These are phyloP conservation scores for Malus hybrid DNA, from an alignment of 331 rosid genomes.

Conservation along the genomic window DNA sequence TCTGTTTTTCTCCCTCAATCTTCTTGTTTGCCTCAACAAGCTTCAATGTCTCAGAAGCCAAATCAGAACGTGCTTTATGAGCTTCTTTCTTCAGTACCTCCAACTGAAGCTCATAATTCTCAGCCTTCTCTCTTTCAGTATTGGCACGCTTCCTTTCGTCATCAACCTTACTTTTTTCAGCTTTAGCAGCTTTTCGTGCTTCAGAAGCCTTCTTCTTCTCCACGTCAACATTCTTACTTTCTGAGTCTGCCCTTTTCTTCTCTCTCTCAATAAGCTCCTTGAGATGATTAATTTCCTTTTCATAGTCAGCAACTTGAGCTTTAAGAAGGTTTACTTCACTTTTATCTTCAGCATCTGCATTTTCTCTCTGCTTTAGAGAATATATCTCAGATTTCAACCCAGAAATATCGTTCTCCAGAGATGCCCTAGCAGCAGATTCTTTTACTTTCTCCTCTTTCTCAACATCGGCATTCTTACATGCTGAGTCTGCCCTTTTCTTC, in stretches of 20 bases:
- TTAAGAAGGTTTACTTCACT: conserved; percentile 37
- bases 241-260: conserved; percentile 50
- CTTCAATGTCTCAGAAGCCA: conserved; percentile 34
- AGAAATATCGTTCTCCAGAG: conserved; percentile 42
- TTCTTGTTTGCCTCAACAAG: conserved; percentile 38
- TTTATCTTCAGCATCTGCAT: conserved; percentile 17
- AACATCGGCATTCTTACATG: conserved; percentile 41
- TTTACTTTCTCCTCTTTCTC: conserved; percentile 36
- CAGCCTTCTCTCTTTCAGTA: conserved; percentile 41
- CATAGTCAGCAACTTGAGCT: conserved; percentile 37
- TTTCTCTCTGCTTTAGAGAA: conserved; percentile 30
- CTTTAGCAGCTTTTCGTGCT: conserved; percentile 36
- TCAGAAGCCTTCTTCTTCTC: conserved; percentile 47
- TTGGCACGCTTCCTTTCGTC: conserved; percentile 31
- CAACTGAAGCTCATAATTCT: conserved; percentile 36
- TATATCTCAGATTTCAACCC: conserved; percentile 47
- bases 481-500: conserved; percentile 50
- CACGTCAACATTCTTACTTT: conserved; percentile 43
- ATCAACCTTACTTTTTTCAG: conserved; percentile 36
- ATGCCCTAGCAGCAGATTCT: conserved; percentile 38
- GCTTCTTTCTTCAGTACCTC: conserved; percentile 48
- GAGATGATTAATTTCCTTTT: conserved; percentile 42
- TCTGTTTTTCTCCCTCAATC: conserved; percentile 43
- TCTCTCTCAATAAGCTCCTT: conserved; percentile 47
- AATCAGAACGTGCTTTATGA: conserved; percentile 40